phyloP scores from a whole-genome alignment of 2,329 filamentous ascomycete genomes.

The Fonsecaea erecta region DNA sequence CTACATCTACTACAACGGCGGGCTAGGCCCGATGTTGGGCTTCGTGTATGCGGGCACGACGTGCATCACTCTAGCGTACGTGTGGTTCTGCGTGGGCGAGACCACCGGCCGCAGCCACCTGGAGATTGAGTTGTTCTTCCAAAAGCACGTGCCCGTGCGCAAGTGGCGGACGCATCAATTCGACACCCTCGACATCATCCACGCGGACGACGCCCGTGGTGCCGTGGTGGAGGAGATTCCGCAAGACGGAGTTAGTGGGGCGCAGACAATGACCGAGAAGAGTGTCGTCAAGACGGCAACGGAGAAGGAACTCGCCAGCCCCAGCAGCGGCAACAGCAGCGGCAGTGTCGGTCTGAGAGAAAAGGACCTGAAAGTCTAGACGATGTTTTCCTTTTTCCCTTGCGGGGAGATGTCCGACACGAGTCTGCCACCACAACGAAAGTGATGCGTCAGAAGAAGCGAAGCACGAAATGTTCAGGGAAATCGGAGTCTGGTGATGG shows the following conservation, averaged over 20 bases:
- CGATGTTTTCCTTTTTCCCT: too few relatives aligned
- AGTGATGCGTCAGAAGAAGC: too few relatives aligned
- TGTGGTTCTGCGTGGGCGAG: conserved; percentile 46
- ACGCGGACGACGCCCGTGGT: background rate
- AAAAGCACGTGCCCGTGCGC: conserved; percentile 44
- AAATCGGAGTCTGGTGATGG: too few relatives aligned
- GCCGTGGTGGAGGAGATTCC: background rate
- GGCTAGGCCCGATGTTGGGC: conserved; percentile 43
- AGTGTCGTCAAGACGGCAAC: background rate
- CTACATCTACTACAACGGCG: conserved; percentile 44
- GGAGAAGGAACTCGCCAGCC: background rate
- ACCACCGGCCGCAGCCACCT: conserved; percentile 44
- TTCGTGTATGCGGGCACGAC: conserved; percentile 45
- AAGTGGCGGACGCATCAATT: conserved; percentile 38
- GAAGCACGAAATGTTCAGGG: too few relatives aligned
- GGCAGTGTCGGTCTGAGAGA: background rate
- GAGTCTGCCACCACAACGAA: too few relatives aligned
- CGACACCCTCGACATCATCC: background rate
- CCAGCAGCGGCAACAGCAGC: background rate
- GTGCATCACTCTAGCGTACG: conserved; percentile 39
- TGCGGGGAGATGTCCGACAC: too few relatives aligned
- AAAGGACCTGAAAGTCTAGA: background rate
- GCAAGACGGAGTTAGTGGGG: background rate
- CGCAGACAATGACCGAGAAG: background rate
- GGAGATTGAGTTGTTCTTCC: conserved; percentile 49